These are phyloP conservation scores for Dactylis glomerata DNA, from an alignment of 176 grass and related monocot species.

Conservation along the genomic window DNA sequence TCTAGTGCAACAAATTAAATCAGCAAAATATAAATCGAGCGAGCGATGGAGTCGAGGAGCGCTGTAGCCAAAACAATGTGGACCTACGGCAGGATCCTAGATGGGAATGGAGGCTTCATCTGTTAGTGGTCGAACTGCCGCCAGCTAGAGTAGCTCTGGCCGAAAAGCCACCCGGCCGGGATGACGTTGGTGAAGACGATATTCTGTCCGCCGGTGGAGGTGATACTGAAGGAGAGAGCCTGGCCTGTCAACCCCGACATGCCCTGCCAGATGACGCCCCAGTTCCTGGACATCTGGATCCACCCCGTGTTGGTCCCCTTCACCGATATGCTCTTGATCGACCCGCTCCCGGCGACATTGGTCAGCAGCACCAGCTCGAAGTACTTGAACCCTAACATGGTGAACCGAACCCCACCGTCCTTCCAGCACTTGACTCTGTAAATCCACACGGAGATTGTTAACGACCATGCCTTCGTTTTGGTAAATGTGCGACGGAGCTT, in stretches of 20 bases:
- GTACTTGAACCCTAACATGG: constrained; percentile 36
- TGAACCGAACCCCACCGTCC: constrained; percentile 37
- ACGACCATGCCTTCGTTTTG: no score
- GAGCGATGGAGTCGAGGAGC: no score
- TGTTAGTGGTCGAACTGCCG: constrained; percentile 39
- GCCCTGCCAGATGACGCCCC: constrained; percentile 51
- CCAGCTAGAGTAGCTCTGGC: constrained; percentile 38
- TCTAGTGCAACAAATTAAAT: no score
- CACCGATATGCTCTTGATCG: constrained; percentile 21
- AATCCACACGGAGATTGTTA: no score
- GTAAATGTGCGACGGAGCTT: not conserved
- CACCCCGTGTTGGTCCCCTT: constrained; percentile 21
- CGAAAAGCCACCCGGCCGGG: constrained; percentile 41
- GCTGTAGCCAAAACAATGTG: no score
- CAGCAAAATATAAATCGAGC: no score
- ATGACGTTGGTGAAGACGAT: constrained; percentile 36
- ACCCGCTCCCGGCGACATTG: constrained; percentile 41
- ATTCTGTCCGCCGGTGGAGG: constrained; percentile 30
- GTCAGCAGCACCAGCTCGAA: constrained; percentile 50
- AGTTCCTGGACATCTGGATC: constrained; percentile 40
- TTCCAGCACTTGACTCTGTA: constrained; percentile 31
- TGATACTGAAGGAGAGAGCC: constrained; percentile 44
- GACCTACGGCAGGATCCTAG: no score
- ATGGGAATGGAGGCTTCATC: no score
- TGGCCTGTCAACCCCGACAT: not conserved